These are phyloP conservation scores for Exserohilum rostratum DNA, from an alignment of 2,329 filamentous ascomycete genomes.

Conservation along the genomic window DNA sequence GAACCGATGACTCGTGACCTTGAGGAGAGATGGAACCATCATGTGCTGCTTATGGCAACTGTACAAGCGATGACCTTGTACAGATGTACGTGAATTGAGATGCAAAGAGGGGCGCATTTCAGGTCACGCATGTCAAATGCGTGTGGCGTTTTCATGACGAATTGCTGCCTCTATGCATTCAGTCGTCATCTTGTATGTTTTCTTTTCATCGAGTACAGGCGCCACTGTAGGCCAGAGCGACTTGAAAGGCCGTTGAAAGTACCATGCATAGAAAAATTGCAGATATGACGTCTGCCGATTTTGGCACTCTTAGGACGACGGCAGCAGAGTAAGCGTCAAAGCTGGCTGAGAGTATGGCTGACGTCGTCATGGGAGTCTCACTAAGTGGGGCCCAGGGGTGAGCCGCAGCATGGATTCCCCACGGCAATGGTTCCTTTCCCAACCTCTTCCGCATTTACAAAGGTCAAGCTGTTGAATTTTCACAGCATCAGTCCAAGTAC, in stretches of 20 bases:
- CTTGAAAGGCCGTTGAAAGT: not conserved
- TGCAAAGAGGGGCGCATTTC: slow-evolving; percentile 31
- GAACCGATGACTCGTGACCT: slow-evolving; percentile 21
- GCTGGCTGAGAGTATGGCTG: not conserved
- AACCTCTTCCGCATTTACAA: not conserved
- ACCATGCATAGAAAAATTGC: no score
- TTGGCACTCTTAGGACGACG: no score
- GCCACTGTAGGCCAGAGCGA: no score
- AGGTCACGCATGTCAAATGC: not conserved
- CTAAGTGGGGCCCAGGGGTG: slow-evolving; percentile 9
- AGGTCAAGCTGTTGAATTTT: not conserved
- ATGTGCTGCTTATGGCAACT: slow-evolving; percentile 32
- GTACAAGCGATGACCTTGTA: slow-evolving; percentile 31
- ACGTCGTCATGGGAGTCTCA: slow-evolving; percentile 4
- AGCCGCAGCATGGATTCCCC: slow-evolving; percentile 2
- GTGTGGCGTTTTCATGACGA: not conserved
- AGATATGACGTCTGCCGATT: not conserved
- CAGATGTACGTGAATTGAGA: slow-evolving; percentile 31
- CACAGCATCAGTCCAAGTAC: not conserved
- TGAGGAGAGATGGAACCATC: slow-evolving; percentile 29
- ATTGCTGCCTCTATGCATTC: no score
- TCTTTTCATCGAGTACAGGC: not conserved
- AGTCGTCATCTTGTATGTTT: not conserved
- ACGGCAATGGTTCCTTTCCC: not conserved
- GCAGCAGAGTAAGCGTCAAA: not conserved